Evolutionary conservation across 2,329 filamentous ascomycete genomes (phyloP), one percentile per base, ranked within the genome.

Genomic region (Verticillium tricorpus): DNA sequence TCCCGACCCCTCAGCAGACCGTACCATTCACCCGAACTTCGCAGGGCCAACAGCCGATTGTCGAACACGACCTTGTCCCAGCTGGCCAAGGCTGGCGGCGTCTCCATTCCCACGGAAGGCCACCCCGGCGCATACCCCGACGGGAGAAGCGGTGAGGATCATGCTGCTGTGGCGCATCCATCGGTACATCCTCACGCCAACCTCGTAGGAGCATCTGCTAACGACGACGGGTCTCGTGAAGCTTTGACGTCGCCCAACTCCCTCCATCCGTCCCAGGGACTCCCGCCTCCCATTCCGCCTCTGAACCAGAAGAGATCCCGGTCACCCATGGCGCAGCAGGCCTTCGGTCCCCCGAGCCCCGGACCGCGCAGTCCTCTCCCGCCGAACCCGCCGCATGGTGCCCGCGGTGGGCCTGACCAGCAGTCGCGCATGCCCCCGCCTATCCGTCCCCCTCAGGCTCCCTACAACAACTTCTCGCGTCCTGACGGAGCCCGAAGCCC

Each of bases 31-130:
- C 85, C 90, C 15, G 91, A 95, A 71, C 81, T 94, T 69, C 89
- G 91, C 65, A 88, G 88, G 66, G 92, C 91, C 59, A 95, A 92
- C 68, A 93, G 89, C 67, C 89, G 92, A 25, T 88, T 98, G 73
- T 97, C 95, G 31, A 85, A 83, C 67, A 88, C 87, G 1, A 98
- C 94, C 1, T 80, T 97, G 56, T 84, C 88, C 55, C 92, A 97
- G 71, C 82, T 98, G 72, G 87, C 86, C 35, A 89, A 89, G 67
- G 90, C 89, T 56, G 86, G 85, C 60, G 85, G 83, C 25, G 74
- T 85, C 57, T 71, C 78, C 56, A 71, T 84, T 60, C 71, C 78
- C 55, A 72, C 71, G 9, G 71, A 76, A 50, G 70, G 70, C 58
- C 68, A 69, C 62, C 68, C 70, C 45, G 72, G 74, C 55, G 69